Base-by-base conservation (phyloP, 208 protist species). In the Leptomonas pyrrhocoris region DNA sequence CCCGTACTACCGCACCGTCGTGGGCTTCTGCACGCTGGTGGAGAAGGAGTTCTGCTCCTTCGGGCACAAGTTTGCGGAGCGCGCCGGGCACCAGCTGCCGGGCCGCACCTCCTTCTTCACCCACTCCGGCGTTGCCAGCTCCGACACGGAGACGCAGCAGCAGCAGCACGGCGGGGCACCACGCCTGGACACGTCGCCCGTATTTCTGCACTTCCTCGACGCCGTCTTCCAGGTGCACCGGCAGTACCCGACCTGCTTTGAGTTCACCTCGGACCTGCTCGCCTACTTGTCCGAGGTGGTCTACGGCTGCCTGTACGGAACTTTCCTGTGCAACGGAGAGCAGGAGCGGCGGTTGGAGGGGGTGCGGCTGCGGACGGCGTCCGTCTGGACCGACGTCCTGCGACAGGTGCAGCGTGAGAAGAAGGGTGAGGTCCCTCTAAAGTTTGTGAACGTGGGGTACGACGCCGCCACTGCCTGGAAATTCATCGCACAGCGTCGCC, bases 161-260 rank as follows among this genome's bases (percentile, higher is more conserved):
- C 28, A 53, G 34, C 55, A 49, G n/a, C 42, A 60, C 53, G 40
- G 60, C 46, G 49, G 55, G 13, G 74, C 63, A 45, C 27, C 62
- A 46, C 63, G 55, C 34, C 75, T 91, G 11, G 82, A 98, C 59
- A 67, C 73, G 7, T 92, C 96, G 7, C 98, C 98, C 21, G 93
- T 99, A 48, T 98, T 99, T 65, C 57, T 94, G 15, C 97, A 99
- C 77, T 99, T 94, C 66, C 78, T 99, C 40, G 97, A 99, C 64
- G 93, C 89, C 54, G 94, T 99, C 27, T 98, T 84, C 68, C 98
- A 99, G 57, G 42, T 99, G 13, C 55, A 89, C 11, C 80, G 79
- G 11, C 97, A 99, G 81, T 97, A 91, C 62, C 97, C 98, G 13
- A 68, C 68, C 21, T 56, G 79, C 23, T 99, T 99, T 74, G 97